phyloP scores from a whole-genome alignment of 176 grass and related monocot species.

The Lolium multiflorum region DNA sequence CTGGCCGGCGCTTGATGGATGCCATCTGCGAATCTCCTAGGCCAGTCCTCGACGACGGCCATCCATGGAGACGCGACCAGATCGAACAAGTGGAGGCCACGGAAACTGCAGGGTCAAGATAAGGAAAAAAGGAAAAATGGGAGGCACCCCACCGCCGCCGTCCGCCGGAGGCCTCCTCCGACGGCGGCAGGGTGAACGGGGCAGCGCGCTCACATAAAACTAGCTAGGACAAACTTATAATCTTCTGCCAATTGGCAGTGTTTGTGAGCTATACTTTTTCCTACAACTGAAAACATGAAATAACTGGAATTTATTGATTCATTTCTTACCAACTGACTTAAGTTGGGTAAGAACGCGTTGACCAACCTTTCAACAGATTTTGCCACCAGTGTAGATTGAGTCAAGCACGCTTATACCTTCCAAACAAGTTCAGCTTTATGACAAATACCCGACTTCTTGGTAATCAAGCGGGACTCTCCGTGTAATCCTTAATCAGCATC shows the following conservation, averaged over 20 bases:
- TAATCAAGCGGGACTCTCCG: conserved; percentile 11
- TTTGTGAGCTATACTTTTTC: conserved; percentile 40
- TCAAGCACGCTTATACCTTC: conserved; percentile 61
- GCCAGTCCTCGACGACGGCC: too few relatives aligned
- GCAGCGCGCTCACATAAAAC: too few relatives aligned
- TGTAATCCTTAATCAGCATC: conserved; percentile 34
- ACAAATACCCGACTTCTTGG: conserved; percentile 43
- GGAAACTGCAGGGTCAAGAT: too few relatives aligned
- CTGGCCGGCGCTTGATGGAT: too few relatives aligned
- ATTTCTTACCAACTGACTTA: conserved; percentile 32
- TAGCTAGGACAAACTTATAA: too few relatives aligned
- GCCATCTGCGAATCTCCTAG: too few relatives aligned
- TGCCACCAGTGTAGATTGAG: conserved; percentile 60
- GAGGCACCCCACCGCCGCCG: too few relatives aligned
- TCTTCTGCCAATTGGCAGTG: background rate
- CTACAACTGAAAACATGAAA: conserved; percentile 52
- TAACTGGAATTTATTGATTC: conserved; percentile 38
- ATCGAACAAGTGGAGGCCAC: too few relatives aligned
- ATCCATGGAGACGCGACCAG: too few relatives aligned
- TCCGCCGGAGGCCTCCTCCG: too few relatives aligned
- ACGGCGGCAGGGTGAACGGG: too few relatives aligned
- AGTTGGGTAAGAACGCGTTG: conserved; percentile 57
- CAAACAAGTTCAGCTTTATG: conserved; percentile 62
- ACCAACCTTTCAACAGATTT: conserved; percentile 81
- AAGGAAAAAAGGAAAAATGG: too few relatives aligned